These are phyloP conservation scores for Thielaviopsis populi DNA, from an alignment of 2,329 filamentous ascomycete genomes.

Conservation along the genomic window DNA sequence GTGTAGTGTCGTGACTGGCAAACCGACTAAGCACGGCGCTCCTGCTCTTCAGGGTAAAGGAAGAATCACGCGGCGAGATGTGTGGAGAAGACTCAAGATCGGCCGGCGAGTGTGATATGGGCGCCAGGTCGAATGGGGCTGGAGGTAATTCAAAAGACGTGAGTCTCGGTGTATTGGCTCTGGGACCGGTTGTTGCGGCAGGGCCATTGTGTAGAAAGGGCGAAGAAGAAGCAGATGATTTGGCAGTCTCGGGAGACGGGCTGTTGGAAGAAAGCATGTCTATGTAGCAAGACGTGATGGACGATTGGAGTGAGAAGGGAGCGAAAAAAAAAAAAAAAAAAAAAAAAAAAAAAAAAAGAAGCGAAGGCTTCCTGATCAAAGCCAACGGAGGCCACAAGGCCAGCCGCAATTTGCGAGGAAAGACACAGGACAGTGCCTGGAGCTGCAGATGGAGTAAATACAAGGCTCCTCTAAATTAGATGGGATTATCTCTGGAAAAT, in stretches of 20 bases:
- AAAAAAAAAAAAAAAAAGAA: background rate
- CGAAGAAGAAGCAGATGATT: constrained; percentile 2
- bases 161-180: background rate
- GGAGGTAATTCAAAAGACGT: background rate
- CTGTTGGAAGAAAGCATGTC: background rate
- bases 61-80: background rate
- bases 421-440: background rate
- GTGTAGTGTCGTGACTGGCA: background rate
- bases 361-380: background rate
- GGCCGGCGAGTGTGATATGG: background rate
- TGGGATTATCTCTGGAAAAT: constrained; percentile 1
- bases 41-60: constrained; percentile 19
- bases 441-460: background rate
- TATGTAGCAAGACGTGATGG: background rate
- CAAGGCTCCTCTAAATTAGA: background rate
- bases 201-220: background rate
- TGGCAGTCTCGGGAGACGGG: background rate
- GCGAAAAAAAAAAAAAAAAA: background rate
- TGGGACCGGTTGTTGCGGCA: background rate
- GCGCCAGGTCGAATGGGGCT: background rate
- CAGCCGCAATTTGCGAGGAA: constrained; percentile 3
- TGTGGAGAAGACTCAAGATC: background rate
- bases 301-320: background rate
- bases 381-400: constrained; percentile 5
- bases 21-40: constrained; percentile 19